phyloP scores from a whole-genome alignment of 768 basidiomycete genomes.

The Trametes sanguinea region DNA sequence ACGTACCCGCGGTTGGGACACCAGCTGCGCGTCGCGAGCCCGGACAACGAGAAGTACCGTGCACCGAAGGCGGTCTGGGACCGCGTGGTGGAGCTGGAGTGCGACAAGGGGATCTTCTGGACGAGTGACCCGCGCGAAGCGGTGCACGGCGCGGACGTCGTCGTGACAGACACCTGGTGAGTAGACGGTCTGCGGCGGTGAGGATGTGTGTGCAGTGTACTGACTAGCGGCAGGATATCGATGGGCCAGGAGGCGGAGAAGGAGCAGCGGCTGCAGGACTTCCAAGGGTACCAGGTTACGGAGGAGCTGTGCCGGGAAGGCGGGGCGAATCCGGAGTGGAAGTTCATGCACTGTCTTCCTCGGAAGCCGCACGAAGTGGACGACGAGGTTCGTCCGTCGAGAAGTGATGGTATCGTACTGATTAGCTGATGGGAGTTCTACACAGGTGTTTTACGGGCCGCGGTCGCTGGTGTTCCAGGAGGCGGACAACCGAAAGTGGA shows the following conservation, averaged over 20 bases:
- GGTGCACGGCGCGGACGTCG: slow-evolving; percentile 87
- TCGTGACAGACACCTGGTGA: slow-evolving; percentile 96
- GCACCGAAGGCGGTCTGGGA: slow-evolving; percentile 78
- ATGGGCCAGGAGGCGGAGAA: slow-evolving; percentile 99
- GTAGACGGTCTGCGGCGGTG: slow-evolving; percentile 21
- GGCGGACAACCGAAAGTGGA: slow-evolving; percentile 97
- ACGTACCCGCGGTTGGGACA: slow-evolving; percentile 91
- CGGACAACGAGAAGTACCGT: slow-evolving; percentile 59
- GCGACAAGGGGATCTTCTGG: slow-evolving; percentile 76
- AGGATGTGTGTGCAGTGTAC: not conserved
- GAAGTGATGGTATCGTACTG: not conserved
- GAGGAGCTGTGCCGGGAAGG: slow-evolving; percentile 80
- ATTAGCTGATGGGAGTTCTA: not conserved
- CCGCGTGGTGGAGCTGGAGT: slow-evolving; percentile 72
- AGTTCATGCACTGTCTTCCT: slow-evolving; percentile 95
- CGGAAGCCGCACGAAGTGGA: slow-evolving; percentile 93
- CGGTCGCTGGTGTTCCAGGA: slow-evolving; percentile 92
- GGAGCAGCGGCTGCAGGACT: slow-evolving; percentile 79
- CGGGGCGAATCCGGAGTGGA: slow-evolving; percentile 85
- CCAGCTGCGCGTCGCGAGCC: slow-evolving; percentile 80
- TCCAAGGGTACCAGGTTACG: slow-evolving; percentile 92
- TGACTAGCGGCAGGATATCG: slow-evolving; percentile 69
- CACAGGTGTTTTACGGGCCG: slow-evolving; percentile 87
- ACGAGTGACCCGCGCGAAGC: slow-evolving; percentile 81
- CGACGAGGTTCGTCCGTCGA: slow-evolving; percentile 66